phyloP scores from a whole-genome alignment of 1,284 basidiomycete species.

The Boletus mariae region DNA sequence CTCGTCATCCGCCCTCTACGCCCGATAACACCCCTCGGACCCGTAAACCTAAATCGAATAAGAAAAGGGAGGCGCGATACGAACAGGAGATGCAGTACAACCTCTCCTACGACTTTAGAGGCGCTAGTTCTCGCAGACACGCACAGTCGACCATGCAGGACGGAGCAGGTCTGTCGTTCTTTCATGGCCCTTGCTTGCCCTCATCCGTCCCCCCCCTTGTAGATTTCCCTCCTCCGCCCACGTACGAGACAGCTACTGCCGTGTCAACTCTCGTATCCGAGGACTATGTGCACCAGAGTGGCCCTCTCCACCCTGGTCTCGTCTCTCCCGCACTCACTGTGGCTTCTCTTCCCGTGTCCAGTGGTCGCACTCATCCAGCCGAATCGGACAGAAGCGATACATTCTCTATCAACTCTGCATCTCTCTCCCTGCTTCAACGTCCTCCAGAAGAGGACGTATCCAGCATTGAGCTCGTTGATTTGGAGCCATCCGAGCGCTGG shows the following conservation, averaged over 20 bases:
- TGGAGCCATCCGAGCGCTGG: slow-evolving; percentile 32
- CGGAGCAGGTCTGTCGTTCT: slow-evolving; percentile 25
- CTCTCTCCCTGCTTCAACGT: slow-evolving; percentile 13
- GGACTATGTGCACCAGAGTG: slow-evolving; percentile 28
- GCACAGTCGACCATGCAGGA: slow-evolving; percentile 24
- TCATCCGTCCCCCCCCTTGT: neutral
- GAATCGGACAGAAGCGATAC: slow-evolving; percentile 26
- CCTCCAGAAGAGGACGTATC: slow-evolving; percentile 26
- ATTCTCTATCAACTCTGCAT: slow-evolving; percentile 19
- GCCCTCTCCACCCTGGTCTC: slow-evolving; percentile 21
- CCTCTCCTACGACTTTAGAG: slow-evolving; percentile 33
- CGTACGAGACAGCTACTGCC: slow-evolving; percentile 31
- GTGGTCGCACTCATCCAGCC: slow-evolving; percentile 4
- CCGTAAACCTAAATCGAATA: slow-evolving; percentile 42
- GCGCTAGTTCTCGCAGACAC: slow-evolving; percentile 25
- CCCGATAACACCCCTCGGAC: slow-evolving; percentile 52
- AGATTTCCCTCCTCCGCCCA: slow-evolving; percentile 33
- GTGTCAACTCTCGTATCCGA: slow-evolving; percentile 31
- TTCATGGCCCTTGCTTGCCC: neutral
- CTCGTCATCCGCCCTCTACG: slow-evolving; percentile 47
- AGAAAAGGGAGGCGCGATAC: slow-evolving; percentile 36
- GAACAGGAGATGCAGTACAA: slow-evolving; percentile 35
- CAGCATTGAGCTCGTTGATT: slow-evolving; percentile 31
- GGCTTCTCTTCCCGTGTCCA: slow-evolving; percentile 24
- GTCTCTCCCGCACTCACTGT: slow-evolving; percentile 27